A percentile compares a stretch with the other conserved stretches of the same genome.
These are phyloP conservation scores for Ambrosiella xylebori DNA, from an alignment of 2,329 filamentous ascomycete genomes.

Conservation along the genomic window DNA sequence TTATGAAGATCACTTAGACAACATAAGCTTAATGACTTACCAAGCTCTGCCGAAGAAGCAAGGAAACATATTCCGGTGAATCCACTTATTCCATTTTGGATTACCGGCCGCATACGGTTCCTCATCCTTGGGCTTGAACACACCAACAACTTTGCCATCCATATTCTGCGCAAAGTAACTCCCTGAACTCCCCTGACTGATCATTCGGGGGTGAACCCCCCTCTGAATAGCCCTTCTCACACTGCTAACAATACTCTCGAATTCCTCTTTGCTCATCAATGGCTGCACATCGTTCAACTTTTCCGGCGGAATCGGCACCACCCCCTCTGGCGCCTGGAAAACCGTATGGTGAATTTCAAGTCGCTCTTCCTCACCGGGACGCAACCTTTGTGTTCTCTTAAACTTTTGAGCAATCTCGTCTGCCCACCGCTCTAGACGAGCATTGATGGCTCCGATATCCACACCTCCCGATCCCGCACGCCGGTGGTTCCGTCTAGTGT, in stretches of 20 bases:
- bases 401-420: constrained; percentile 96
- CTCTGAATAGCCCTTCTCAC: constrained; percentile 81
- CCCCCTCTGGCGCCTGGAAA: constrained; percentile 80
- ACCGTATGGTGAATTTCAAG: constrained; percentile 96
- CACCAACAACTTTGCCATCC: constrained; percentile 85
- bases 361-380: constrained; percentile 50
- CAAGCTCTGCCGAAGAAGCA: constrained; percentile 94
- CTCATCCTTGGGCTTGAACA: constrained; percentile 98
- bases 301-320: constrained; percentile 63
- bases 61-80: constrained; percentile 91
- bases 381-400: constrained; percentile 49
- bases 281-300: constrained; percentile 46
- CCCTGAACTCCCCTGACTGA: constrained; percentile 89
- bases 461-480: constrained; percentile 60
- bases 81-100: constrained; percentile 99
- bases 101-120: constrained; percentile 95
- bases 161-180: constrained; percentile 92
- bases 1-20: not conserved
- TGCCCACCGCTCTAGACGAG: constrained; percentile 84
- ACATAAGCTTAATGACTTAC: constrained; percentile 23
- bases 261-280: constrained; percentile 60
- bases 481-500: constrained; percentile 16
- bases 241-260: constrained; percentile 76
- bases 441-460: constrained; percentile 96
- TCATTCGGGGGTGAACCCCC: constrained; percentile 86